Conservation (phyloP, 1,139 yeast species). For the Sugiyamaella pinicola region DNA sequence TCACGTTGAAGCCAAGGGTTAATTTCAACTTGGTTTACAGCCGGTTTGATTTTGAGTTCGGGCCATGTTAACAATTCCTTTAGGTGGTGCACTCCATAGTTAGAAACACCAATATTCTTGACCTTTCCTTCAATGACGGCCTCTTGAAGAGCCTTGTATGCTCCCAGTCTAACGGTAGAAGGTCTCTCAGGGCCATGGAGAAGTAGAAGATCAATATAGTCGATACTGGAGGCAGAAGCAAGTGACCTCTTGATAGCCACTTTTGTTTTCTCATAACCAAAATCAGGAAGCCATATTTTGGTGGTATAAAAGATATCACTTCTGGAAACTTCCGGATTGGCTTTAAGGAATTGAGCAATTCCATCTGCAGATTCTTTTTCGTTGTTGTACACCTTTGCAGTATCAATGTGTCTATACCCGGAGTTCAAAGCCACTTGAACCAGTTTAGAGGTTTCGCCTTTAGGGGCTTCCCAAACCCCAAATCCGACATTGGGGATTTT, state of each 20-base stretch:
- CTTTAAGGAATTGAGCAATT: slow-evolving; percentile 41
- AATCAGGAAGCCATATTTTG: slow-evolving; percentile 33
- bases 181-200: slow-evolving; percentile 44
- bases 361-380: slow-evolving; percentile 45
- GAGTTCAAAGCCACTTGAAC: slow-evolving; percentile 34
- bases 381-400: slow-evolving; percentile 44
- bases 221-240: slow-evolving; percentile 51
- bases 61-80: slow-evolving; percentile 44
- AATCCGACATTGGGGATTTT: slow-evolving; percentile 60
- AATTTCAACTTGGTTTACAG: slow-evolving; percentile 55
- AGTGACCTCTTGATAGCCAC: slow-evolving; percentile 47
- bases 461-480: slow-evolving; percentile 56
- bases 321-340: slow-evolving; percentile 51
- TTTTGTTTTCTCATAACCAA: slow-evolving; percentile 18
- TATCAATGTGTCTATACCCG: slow-evolving; percentile 48
- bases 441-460: slow-evolving; percentile 33
- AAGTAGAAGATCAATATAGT: slow-evolving; percentile 51
- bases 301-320: slow-evolving; percentile 45
- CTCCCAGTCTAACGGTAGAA: slow-evolving; percentile 40
- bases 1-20: slow-evolving; percentile 61
- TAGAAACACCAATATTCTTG: slow-evolving; percentile 49
- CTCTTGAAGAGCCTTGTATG: slow-evolving; percentile 50
- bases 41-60: slow-evolving; percentile 49
- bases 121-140: slow-evolving; percentile 42
- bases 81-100: slow-evolving; percentile 47